phyloP scores from a whole-genome alignment of 2,329 filamentous ascomycete genomes.

The Scleromitrula shiraiana region DNA sequence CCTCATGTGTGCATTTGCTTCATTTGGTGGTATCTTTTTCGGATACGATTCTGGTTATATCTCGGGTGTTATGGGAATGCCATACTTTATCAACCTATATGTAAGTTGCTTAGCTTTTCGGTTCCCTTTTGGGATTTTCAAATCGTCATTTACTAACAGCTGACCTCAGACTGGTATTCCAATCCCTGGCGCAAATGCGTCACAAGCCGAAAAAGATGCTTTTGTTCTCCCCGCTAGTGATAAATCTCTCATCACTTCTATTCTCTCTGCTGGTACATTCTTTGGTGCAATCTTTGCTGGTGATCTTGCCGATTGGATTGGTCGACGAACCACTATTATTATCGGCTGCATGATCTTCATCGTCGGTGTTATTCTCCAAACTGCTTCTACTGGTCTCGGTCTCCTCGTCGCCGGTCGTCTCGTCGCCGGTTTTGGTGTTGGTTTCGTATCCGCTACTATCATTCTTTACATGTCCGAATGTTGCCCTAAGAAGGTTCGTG shows the following conservation, averaged over 20 bases:
- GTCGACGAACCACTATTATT: constrained; percentile 65
- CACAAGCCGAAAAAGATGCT: constrained; percentile 10
- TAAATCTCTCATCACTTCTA: constrained; percentile 55
- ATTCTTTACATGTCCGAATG: constrained; percentile 67
- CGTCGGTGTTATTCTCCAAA: constrained; percentile 54
- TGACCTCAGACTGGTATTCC: constrained; percentile 15
- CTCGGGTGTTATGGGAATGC: constrained; percentile 46
- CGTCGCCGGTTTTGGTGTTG: constrained; percentile 69
- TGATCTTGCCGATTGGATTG: constrained; percentile 66
- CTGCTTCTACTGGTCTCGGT: constrained; percentile 42
- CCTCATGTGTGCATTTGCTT: constrained; percentile 61
- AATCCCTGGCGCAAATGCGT: constrained; percentile 15
- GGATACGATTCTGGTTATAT: constrained; percentile 75
- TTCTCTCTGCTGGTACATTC: constrained; percentile 72
- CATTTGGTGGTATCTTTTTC: constrained; percentile 50
- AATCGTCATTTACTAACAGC: too few relatives aligned
- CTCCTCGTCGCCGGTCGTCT: constrained; percentile 54
- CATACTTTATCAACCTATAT: constrained; percentile 31
- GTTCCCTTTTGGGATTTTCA: too few relatives aligned
- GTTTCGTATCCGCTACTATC: constrained; percentile 72
- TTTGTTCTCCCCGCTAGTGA: constrained; percentile 36
- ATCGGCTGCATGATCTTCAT: constrained; percentile 59
- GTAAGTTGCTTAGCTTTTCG: too few relatives aligned
- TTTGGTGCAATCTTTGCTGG: constrained; percentile 72
- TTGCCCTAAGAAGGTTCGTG: constrained; percentile 63